A percentile compares a stretch with the other conserved stretches of the same genome.
Conservation (phyloP, 2,329 filamentous ascomycete species). For the Exophiala sp. region DNA sequence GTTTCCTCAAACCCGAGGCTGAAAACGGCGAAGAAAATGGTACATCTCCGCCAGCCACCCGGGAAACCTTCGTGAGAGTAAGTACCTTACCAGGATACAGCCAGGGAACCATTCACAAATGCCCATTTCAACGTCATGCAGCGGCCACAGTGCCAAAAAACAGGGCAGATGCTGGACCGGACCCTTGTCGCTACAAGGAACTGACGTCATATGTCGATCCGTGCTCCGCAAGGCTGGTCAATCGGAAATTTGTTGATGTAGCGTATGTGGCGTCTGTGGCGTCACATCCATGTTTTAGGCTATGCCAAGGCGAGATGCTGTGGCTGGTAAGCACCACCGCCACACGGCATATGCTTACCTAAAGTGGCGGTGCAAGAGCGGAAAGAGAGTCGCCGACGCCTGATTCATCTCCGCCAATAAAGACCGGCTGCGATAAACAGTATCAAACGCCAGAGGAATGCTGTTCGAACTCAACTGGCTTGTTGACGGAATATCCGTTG, state of each 20-base stretch:
- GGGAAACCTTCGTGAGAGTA: too few species aligned
- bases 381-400: too few species aligned
- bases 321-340: slow-evolving; percentile 4
- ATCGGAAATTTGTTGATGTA: slow-evolving; percentile 5
- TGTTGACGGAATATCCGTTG: neutral
- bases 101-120: too few species aligned
- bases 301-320: too few species aligned
- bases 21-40: slow-evolving; percentile 2
- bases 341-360: too few species aligned
- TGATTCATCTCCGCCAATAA: neutral
- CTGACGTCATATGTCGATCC: slow-evolving; percentile 16
- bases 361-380: too few species aligned
- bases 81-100: too few species aligned
- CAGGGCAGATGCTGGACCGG: slow-evolving; percentile 13
- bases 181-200: neutral
- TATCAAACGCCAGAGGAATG: neutral
- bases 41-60: neutral
- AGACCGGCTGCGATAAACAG: neutral
- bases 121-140: slow-evolving; percentile 9
- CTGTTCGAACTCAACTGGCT: neutral
- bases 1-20: slow-evolving; percentile 8
- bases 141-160: slow-evolving; percentile 8
- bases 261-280: slow-evolving; percentile 3
- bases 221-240: slow-evolving; percentile 1
- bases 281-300: too few species aligned